A percentile compares a stretch with the other conserved stretches of the same genome.
phyloP scores from a whole-genome alignment of 169 alveolate species.

The Plasmodium gonderi region DNA sequence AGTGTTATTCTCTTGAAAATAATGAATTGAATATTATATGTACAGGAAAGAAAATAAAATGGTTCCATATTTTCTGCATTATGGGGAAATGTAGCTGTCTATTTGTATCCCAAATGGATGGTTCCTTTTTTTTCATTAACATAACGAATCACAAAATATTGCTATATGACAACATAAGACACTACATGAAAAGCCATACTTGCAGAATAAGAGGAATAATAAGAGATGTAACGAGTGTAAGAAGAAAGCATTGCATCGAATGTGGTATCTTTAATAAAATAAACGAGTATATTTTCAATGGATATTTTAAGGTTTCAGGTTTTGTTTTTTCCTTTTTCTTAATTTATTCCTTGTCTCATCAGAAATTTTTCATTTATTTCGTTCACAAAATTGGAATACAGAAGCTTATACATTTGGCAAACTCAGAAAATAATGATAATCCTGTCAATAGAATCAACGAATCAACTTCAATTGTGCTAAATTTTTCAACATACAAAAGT shows the following conservation, averaged over 20 bases:
- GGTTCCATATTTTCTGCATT: background rate
- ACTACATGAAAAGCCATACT: background rate
- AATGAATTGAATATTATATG: slow-evolving; percentile 2
- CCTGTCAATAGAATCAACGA: background rate
- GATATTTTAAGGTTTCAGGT: slow-evolving; percentile 11
- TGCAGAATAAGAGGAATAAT: background rate
- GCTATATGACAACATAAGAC: background rate
- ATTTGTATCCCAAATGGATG: slow-evolving; percentile 27
- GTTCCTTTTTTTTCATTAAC: slow-evolving; percentile 36
- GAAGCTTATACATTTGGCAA: background rate
- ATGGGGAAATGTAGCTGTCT: slow-evolving; percentile 10
- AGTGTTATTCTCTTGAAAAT: background rate
- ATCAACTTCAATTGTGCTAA: background rate
- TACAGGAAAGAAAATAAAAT: background rate
- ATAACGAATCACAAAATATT: slow-evolving; percentile 8
- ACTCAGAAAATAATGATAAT: too few species aligned
- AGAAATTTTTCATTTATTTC: slow-evolving; percentile 35
- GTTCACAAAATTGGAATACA: slow-evolving; percentile 1
- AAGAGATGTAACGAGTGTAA: background rate
- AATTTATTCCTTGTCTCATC: slow-evolving; percentile 32
- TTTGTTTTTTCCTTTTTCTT: slow-evolving; percentile 14
- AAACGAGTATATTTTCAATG: slow-evolving; percentile 36
- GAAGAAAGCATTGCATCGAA: background rate
- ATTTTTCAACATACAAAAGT: slow-evolving; percentile 10
- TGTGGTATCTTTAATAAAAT: slow-evolving; percentile 17